phyloP scores from a whole-genome alignment of 1,139 yeast genomes.

The Pichia sp. region DNA sequence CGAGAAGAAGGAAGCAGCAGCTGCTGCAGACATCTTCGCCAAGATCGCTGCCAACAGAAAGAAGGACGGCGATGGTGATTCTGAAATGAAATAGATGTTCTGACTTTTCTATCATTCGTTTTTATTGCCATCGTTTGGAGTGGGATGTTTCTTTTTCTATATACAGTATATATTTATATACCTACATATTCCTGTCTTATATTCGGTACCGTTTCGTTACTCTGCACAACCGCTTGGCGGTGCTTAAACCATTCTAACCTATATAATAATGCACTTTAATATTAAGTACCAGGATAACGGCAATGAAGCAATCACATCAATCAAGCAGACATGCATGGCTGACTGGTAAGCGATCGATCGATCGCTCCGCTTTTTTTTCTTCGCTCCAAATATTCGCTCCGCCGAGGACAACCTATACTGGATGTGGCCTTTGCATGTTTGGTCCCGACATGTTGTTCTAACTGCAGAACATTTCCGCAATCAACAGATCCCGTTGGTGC shows the following conservation, averaged over 20 bases:
- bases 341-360: background rate
- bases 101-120: background rate
- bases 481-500: too few relatives aligned
- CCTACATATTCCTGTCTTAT: background rate
- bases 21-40: constrained; percentile 24
- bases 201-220: background rate
- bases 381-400: background rate
- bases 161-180: background rate
- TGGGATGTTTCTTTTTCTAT: background rate
- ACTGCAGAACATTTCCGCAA: too few relatives aligned
- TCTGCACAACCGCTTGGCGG: background rate
- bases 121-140: background rate
- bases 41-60: constrained; percentile 68
- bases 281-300: too few relatives aligned
- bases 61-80: constrained; percentile 40
- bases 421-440: background rate
- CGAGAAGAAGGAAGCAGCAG: constrained; percentile 79
- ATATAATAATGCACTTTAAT: background rate
- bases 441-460: background rate
- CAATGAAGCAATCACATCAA: too few relatives aligned
- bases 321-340: too few relatives aligned
- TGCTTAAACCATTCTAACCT: background rate
- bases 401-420: background rate
- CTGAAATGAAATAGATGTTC: constrained; percentile 34
- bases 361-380: background rate